Evolutionary conservation across 345 rosid species (phyloP).

Genomic region (Limnanthes douglasii): DNA sequence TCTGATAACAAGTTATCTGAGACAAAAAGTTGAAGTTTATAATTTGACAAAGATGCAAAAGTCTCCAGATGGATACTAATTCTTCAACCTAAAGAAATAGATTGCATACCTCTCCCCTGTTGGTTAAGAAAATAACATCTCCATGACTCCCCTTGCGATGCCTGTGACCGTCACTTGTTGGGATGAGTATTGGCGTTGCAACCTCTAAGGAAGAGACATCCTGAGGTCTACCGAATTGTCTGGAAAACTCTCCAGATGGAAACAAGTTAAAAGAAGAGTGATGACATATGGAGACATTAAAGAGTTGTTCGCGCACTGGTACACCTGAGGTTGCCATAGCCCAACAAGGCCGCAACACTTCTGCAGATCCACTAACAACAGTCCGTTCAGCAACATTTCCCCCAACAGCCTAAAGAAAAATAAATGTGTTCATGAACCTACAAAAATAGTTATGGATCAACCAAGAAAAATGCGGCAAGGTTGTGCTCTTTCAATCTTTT

Average conservation of each 20-base stretch:
- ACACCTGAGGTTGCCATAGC: conserved; percentile 98
- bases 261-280: conserved; percentile 65
- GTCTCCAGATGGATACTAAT: no score
- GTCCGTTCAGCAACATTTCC: conserved; percentile 79
- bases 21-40: no score
- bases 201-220: conserved; percentile 67
- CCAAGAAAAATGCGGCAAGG: no score
- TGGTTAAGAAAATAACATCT: conserved; percentile 85
- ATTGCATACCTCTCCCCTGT: conserved; percentile 95
- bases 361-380: conserved; percentile 73
- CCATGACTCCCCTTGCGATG: conserved; percentile 83
- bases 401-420: conserved; percentile 68
- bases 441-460: no score
- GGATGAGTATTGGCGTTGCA: conserved; percentile 90
- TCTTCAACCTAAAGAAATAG: no score
- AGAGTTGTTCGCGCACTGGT: conserved; percentile 87
- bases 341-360: conserved; percentile 78
- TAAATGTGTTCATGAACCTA: no score
- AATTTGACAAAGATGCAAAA: no score
- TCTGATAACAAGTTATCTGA: no score
- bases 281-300: conserved; percentile 92
- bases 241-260: conserved; percentile 64
- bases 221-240: conserved; percentile 45
- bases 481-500: no score
- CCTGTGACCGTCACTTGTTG: conserved; percentile 67